Conservation (phyloP, 2,329 filamentous ascomycete genomes). For the Cercospora sp. region DNA sequence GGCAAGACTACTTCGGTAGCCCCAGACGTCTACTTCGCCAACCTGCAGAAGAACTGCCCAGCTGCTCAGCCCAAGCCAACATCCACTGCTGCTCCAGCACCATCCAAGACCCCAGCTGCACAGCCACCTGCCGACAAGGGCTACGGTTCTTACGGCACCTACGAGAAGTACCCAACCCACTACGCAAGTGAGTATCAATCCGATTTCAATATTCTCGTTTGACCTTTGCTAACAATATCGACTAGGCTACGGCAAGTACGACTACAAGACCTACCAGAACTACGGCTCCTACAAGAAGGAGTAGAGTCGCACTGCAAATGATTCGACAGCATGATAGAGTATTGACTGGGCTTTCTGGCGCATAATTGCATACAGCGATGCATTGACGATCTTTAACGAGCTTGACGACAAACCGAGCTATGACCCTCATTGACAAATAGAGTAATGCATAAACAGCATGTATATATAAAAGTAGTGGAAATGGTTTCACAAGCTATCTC, state of each 20-base stretch:
- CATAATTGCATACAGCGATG: neutral
- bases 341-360: neutral
- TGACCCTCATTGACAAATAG: neutral
- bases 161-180: slow-evolving; percentile 2
- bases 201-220: neutral
- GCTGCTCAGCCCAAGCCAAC: neutral
- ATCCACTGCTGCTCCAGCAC: neutral
- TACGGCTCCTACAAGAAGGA: neutral
- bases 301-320: neutral
- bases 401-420: slow-evolving; percentile 5
- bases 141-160: slow-evolving; percentile 17
- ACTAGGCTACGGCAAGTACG: neutral
- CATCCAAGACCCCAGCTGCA: neutral
- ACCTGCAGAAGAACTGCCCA: neutral
- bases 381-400: slow-evolving; percentile 10
- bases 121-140: slow-evolving; percentile 3
- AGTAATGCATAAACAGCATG: neutral
- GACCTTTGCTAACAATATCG: neutral
- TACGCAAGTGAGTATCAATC: neutral
- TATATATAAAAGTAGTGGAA: neutral
- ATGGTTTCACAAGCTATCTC: too few species aligned
- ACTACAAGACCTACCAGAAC: slow-evolving; percentile 9
- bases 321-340: neutral
- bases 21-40: neutral
- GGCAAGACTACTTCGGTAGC: neutral